Evolutionary conservation across 2,329 filamentous ascomycete genomes (phyloP).

Genomic region (Diaporthe helianthi): DNA sequence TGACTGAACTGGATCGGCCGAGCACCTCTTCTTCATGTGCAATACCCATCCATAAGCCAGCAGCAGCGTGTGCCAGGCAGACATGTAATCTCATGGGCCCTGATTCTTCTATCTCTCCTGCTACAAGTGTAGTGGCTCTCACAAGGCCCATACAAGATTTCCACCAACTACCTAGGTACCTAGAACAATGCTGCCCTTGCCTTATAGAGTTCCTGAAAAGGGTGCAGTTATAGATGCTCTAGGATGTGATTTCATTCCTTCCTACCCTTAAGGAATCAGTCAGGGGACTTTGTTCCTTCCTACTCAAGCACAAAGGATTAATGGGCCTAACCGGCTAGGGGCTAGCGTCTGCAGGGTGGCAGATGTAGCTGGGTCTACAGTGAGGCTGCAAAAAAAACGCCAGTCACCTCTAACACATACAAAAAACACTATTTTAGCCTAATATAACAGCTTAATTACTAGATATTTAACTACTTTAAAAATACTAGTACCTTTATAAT

Average conservation of each 20-base stretch:
- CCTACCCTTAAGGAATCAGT: constrained; percentile 5
- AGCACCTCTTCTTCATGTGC: not conserved
- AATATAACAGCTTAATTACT: too few species aligned
- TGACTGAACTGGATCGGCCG: not conserved
- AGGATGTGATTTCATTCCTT: constrained; percentile 1
- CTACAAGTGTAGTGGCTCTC: not conserved
- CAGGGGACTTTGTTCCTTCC: constrained; percentile 19
- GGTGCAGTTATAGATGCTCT: not conserved
- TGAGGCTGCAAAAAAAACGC: too few species aligned
- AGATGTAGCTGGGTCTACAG: too few species aligned
- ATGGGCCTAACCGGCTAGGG: constrained; percentile 24
- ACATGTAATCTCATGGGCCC: not conserved
- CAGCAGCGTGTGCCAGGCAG: not conserved
- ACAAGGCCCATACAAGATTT: not conserved
- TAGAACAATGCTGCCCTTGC: not conserved
- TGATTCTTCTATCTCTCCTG: not conserved
- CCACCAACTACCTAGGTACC: too few species aligned
- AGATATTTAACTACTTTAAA: too few species aligned
- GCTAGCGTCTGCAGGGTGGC: constrained; percentile 24
- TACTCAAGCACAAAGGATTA: too few species aligned
- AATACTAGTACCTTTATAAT: too few species aligned
- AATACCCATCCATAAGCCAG: not conserved
- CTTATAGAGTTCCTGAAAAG: not conserved
- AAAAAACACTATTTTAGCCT: too few species aligned
- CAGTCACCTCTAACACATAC: too few species aligned